Evolutionary conservation across 768 basidiomycete species (phyloP).

Genomic region (Cubamyces sp.): DNA sequence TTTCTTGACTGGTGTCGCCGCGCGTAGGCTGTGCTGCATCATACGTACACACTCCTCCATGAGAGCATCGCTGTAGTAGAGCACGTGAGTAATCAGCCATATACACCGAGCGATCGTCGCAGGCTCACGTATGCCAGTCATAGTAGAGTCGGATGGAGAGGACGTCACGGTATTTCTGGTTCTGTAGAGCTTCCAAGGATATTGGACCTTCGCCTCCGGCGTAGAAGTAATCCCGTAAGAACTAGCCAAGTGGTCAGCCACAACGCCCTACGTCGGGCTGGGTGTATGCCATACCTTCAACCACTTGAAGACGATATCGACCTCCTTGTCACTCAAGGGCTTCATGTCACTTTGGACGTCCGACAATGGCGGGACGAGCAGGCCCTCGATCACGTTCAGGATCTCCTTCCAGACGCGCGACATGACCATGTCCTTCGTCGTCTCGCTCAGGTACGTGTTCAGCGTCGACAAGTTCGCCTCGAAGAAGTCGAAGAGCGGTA

Average conservation of each 20-base stretch:
- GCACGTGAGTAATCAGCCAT: background rate
- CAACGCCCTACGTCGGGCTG: background rate
- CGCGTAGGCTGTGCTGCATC: constrained; percentile 86
- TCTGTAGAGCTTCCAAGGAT: constrained; percentile 83
- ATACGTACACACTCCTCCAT: constrained; percentile 97
- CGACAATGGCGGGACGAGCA: constrained; percentile 90
- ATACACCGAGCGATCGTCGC: constrained; percentile 8
- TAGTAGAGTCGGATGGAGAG: constrained; percentile 92
- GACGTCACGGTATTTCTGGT: constrained; percentile 92
- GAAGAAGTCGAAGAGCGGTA: constrained; percentile 94
- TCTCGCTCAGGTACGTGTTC: constrained; percentile 83
- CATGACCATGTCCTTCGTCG: constrained; percentile 92
- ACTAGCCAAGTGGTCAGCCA: constrained; percentile 48
- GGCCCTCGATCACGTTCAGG: constrained; percentile 77
- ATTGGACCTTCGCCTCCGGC: constrained; percentile 92
- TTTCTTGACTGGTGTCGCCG: constrained; percentile 77
- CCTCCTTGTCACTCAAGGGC: constrained; percentile 91
- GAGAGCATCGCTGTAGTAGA: constrained; percentile 61
- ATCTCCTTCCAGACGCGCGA: constrained; percentile 96
- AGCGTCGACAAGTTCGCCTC: constrained; percentile 91
- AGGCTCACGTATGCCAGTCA: constrained; percentile 87
- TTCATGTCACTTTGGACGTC: constrained; percentile 89
- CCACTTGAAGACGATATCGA: constrained; percentile 99
- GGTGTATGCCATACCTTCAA: constrained; percentile 63
- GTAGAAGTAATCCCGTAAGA: constrained; percentile 93